phyloP scores from a whole-genome alignment of 2,329 filamentous ascomycete species.

The Botryosphaeria dothidea region DNA sequence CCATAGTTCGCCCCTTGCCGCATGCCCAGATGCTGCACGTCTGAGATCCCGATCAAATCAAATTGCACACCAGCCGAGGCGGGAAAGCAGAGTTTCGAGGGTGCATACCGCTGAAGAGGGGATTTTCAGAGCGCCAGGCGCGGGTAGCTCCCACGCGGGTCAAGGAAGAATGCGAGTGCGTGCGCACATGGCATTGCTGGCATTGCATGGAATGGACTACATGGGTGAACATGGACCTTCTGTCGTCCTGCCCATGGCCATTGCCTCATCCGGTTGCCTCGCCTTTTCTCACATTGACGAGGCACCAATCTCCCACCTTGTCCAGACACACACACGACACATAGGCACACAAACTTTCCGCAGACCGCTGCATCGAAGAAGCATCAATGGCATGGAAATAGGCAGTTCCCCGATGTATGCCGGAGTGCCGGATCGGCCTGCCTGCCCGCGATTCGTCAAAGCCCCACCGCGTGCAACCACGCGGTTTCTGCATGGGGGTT shows the following conservation, averaged over 20 bases:
- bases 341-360: neutral
- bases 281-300: neutral
- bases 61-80: neutral
- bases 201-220: neutral
- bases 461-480: neutral
- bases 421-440: conserved; percentile 5
- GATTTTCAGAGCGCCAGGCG: neutral
- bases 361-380: neutral
- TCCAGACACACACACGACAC: neutral
- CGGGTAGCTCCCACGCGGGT: neutral
- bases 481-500: neutral
- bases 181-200: conserved; percentile 2
- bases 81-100: neutral
- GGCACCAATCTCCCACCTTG: neutral
- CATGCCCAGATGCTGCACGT: neutral
- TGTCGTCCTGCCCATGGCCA: neutral
- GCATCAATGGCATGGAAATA: neutral
- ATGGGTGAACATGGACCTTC: neutral
- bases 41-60: neutral
- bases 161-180: neutral
- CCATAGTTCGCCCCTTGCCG: no score
- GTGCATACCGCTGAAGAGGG: neutral
- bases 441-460: neutral
- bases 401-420: neutral
- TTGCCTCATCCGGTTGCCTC: neutral